A percentile compares a stretch with the other conserved stretches of the same genome.
These are phyloP conservation scores for Plasmodium malariae DNA, from an alignment of 169 alveolate genomes.

Conservation along the genomic window DNA sequence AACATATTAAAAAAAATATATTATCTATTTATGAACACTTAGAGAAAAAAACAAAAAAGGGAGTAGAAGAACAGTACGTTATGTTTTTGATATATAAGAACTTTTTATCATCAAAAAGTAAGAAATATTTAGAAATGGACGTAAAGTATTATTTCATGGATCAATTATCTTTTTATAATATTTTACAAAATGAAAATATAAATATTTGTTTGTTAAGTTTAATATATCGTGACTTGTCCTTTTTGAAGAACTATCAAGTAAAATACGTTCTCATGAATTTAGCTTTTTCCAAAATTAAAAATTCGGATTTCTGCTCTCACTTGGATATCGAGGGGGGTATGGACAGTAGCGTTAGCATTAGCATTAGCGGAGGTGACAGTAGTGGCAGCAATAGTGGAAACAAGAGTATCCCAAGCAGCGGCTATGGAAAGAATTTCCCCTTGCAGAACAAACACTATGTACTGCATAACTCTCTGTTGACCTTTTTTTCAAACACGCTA, in stretches of 20 bases:
- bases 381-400: background rate
- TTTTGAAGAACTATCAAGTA: slow-evolving; percentile 39
- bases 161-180: slow-evolving; percentile 70
- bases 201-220: slow-evolving; percentile 70
- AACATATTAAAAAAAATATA: slow-evolving; percentile 12
- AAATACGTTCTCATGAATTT: slow-evolving; percentile 72
- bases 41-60: slow-evolving; percentile 50
- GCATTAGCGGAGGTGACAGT: background rate
- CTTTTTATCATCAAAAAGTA: slow-evolving; percentile 42
- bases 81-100: slow-evolving; percentile 60
- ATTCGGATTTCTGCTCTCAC: slow-evolving; percentile 9
- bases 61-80: slow-evolving; percentile 39
- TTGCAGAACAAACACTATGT: background rate
- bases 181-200: slow-evolving; percentile 75
- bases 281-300: slow-evolving; percentile 60
- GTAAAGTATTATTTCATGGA: slow-evolving; percentile 32
- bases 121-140: slow-evolving; percentile 36
- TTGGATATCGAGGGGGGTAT: background rate
- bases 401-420: background rate
- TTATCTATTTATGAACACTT: slow-evolving; percentile 37
- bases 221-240: slow-evolving; percentile 75
- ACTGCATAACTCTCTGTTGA: background rate
- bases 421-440: background rate
- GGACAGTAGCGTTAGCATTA: background rate
- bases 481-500: slow-evolving; percentile 37